phyloP scores from a whole-genome alignment of 306 rosid genomes.

The Vigna unguiculata region DNA sequence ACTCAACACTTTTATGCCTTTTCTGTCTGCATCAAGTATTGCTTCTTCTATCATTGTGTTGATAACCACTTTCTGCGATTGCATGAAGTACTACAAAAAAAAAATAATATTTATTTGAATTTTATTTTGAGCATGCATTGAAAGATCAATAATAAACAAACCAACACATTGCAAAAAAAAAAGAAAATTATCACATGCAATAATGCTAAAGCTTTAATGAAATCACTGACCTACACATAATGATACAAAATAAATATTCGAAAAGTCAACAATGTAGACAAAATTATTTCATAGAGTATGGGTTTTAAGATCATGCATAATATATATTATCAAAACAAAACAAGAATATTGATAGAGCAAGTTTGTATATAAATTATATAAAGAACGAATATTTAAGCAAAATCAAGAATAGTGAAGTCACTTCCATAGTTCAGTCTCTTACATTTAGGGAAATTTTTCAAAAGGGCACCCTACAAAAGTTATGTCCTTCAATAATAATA shows the following conservation, averaged over 20 bases:
- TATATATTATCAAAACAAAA: too few species aligned
- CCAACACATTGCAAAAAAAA: background rate
- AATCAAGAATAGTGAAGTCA: too few species aligned
- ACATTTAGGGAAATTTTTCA: too few species aligned
- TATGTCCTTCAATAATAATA: too few species aligned
- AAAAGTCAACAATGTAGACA: background rate
- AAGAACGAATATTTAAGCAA: too few species aligned
- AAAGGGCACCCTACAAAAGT: too few species aligned
- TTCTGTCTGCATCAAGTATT: slow-evolving; percentile 51
- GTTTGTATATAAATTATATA: too few species aligned
- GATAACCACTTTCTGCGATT: slow-evolving; percentile 45
- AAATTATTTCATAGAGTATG: too few species aligned
- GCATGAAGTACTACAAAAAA: slow-evolving; percentile 34
- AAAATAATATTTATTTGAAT: background rate
- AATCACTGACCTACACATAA: background rate
- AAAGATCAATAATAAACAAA: too few species aligned
- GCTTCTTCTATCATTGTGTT: slow-evolving; percentile 58
- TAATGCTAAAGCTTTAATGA: background rate
- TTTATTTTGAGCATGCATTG: background rate
- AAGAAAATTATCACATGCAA: background rate
- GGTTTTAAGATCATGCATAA: background rate
- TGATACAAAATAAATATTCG: background rate
- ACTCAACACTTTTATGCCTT: slow-evolving; percentile 55
- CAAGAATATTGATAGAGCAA: too few species aligned
- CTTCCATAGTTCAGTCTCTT: too few species aligned